Base-by-base conservation (phyloP, 1,284 basidiomycete species). In the Irpex sp. region DNA sequence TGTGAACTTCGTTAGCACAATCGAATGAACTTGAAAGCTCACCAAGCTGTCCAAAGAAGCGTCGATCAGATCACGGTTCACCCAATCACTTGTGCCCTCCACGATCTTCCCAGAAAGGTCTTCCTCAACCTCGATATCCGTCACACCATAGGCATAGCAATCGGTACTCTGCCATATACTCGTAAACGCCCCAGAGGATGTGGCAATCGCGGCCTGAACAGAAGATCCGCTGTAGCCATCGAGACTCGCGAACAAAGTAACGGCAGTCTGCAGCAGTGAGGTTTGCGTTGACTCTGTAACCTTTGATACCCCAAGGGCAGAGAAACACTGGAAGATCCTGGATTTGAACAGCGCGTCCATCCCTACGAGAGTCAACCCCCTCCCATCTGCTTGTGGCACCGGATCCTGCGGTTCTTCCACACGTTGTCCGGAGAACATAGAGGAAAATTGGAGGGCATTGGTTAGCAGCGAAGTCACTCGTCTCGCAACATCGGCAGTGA, bases 81-180 rank as follows among this genome's bases (percentile, higher is more conserved):
- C 75, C 69, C 83, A 82, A 66, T 91, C 85, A 51, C 82, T 75
- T 58, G 73, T 67, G 57, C 77, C 73, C 54, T 76, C 77, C 5
- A 63, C 59, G 13, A 62, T 61, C 26, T 69, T 75, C 65, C 65
- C 75, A 64, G 67, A 58, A 4, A 73, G 75, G 60, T 80, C 76
- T 59, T 85, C 83, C 7, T 78, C 74, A 11, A 85, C 74, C 49
- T 86, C 82, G 26, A 92, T 78, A 59, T 86, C 93, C 1, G 94
- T 95, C 8, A 98, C 86, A 2, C 97, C 97, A 76, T 94, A 97
- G 0, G 91, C 96, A 74, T 96, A 97, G 0, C 94, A 94, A 73
- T 98, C 97, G 0, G 84, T 81, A 62, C 87, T 85, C 64, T 91
- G 86, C 97, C 97, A 98, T 5, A 99, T 83, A 11, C 84, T 87